These are phyloP conservation scores for Exophiala spinifera DNA, from an alignment of 2,329 filamentous ascomycete genomes.

Conservation along the genomic window DNA sequence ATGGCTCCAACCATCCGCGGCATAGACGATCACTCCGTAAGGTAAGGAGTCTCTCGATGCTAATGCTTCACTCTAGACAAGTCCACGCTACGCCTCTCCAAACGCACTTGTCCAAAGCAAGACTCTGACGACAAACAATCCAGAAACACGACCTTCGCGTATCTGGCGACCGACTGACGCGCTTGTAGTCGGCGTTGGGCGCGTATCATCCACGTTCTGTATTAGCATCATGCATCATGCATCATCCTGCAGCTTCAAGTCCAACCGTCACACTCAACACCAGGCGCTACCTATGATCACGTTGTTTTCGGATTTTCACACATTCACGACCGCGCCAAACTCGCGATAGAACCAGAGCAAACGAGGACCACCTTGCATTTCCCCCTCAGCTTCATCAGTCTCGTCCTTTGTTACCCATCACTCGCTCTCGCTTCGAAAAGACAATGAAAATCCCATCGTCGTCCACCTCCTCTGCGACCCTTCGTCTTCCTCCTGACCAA, in stretches of 20 bases:
- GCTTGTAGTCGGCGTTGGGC: slow-evolving; percentile 8
- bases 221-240: slow-evolving; percentile 13
- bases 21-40: no score
- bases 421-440: slow-evolving; percentile 1
- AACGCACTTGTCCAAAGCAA: no score
- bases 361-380: slow-evolving; percentile 17
- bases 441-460: slow-evolving; percentile 5
- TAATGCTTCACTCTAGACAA: no score
- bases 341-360: slow-evolving; percentile 28
- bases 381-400: slow-evolving; percentile 9
- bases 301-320: slow-evolving; percentile 17
- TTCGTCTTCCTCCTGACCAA: background rate
- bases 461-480: slow-evolving; percentile 4
- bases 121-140: no score
- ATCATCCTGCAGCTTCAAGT: slow-evolving; percentile 14
- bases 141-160: background rate
- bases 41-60: no score
- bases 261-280: slow-evolving; percentile 10
- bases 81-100: no score
- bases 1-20: background rate
- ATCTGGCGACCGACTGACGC: background rate
- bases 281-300: slow-evolving; percentile 16
- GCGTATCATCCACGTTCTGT: slow-evolving; percentile 15
- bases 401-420: background rate
- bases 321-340: slow-evolving; percentile 24